A percentile compares a stretch with the other conserved stretches of the same genome.
These are phyloP conservation scores for Daldinia decipiens DNA, from an alignment of 495 filamentous ascomycete species.

Conservation along the genomic window DNA sequence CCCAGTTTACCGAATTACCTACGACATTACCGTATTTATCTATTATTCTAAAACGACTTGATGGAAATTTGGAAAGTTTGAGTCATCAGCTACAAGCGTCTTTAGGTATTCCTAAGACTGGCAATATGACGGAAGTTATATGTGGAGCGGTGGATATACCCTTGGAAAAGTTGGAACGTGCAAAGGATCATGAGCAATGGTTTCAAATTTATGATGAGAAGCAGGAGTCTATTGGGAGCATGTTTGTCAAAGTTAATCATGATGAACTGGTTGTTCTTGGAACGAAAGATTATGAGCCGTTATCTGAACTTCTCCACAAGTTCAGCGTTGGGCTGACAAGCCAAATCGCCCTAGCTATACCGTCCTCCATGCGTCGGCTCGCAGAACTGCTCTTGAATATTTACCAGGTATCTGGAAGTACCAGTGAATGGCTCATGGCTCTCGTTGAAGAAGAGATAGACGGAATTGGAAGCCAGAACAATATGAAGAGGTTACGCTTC, in stretches of 20 bases:
- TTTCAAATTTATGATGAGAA: constrained; percentile 80
- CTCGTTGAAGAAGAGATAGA: constrained; percentile 98
- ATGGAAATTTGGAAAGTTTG: constrained; percentile 55
- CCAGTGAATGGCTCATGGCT: constrained; percentile 89
- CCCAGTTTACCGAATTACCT: constrained; percentile 85
- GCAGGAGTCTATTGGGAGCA: constrained; percentile 79
- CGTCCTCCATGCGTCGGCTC: constrained; percentile 78
- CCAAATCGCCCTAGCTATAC: constrained; percentile 82
- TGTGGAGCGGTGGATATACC: constrained; percentile 84
- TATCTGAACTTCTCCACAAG: constrained; percentile 85
- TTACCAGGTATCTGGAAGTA: constrained; percentile 91
- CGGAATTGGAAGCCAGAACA: constrained; percentile 81
- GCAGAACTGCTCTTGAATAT: constrained; percentile 91
- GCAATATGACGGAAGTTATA: constrained; percentile 53
- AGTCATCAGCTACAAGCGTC: constrained; percentile 57
- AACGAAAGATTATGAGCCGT: constrained; percentile 81
- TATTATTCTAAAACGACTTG: constrained; percentile 82
- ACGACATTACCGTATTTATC: constrained; percentile 79
- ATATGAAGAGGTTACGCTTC: constrained; percentile 76
- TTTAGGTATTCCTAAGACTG: constrained; percentile 53
- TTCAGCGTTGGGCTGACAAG: constrained; percentile 86
- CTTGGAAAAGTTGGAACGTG: constrained; percentile 82
- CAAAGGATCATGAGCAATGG: constrained; percentile 89
- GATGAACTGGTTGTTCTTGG: constrained; percentile 92
- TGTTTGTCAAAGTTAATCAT: constrained; percentile 83